Base-by-base conservation (phyloP, 2,329 filamentous ascomycete species). In the Trichoderma arundinaceum region DNA sequence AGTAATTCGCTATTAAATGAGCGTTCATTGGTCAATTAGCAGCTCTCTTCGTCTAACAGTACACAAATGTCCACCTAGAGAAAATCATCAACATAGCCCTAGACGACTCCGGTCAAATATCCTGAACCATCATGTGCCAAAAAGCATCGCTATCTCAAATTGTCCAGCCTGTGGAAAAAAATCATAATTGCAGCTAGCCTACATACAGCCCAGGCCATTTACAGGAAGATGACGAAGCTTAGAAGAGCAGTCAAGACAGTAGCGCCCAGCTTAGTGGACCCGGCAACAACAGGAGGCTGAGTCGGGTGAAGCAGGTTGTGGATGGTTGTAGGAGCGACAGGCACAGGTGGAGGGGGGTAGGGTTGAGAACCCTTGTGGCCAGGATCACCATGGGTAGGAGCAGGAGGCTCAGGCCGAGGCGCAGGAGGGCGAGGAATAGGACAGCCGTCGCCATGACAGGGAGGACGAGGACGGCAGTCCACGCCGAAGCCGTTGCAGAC, bases 181-280 rank as follows among this genome's bases (percentile, higher is more conserved):
- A 58, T 59, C 32, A 9, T 17, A 33, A 64, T 48, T 32, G 39
- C 13, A 59, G 35, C 35, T 41, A 7, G 35, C 10, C 35, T n/a
- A 32, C 8, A 17, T 12, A n/a, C 3, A n/a, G n/a, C 1, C 8
- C 44, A 35, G 7, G 4, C 33, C 28, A 56, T 39, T 71, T 73
- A 74, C 68, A 74, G 66, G 53, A 72, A 44, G 64, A 74, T 71
- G 59, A 68, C 67, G 51, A 72, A 46, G 66, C 69, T 72, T 39
- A 72, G 70, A 17, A 74, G 49, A 28, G 43, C 60, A 22, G 49
- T 56, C 57, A 72, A 61, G 17, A 68, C 65, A 41, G 65, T 67
- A 32, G 71, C 68, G 43, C 70, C 67, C 63, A 73, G 69, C 72
- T 74, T 67, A 58, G 64, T 68, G 17, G 73, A 67, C 33, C 70